These are phyloP conservation scores for Butyriboletus pseudospeciosus DNA, from an alignment of 1,284 basidiomycete genomes.

Conservation along the genomic window DNA sequence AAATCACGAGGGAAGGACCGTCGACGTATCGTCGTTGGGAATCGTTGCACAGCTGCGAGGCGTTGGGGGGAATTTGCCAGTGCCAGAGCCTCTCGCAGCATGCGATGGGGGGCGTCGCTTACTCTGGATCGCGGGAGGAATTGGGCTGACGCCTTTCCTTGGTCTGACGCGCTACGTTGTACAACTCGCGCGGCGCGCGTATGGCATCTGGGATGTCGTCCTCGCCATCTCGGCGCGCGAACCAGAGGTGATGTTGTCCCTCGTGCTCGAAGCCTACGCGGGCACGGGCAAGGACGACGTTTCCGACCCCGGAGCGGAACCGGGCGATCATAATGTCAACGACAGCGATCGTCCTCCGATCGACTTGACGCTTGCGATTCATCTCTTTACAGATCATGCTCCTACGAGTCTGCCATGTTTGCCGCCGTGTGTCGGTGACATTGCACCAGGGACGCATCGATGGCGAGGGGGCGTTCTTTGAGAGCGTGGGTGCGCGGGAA, in stretches of 20 bases:
- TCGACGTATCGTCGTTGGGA: slow-evolving; percentile 25
- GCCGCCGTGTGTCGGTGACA: slow-evolving; percentile 9
- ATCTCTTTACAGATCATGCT: slow-evolving; percentile 12
- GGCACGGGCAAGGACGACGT: not conserved
- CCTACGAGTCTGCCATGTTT: not conserved
- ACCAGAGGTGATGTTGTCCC: slow-evolving; percentile 20
- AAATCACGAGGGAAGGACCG: not conserved
- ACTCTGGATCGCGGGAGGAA: slow-evolving; percentile 26
- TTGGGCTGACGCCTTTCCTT: slow-evolving; percentile 23
- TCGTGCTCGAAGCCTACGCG: slow-evolving; percentile 20
- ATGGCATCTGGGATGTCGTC: slow-evolving; percentile 18
- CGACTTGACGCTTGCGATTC: slow-evolving; percentile 11
- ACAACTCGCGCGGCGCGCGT: slow-evolving; percentile 8
- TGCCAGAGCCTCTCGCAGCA: slow-evolving; percentile 26
- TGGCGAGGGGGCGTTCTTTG: slow-evolving; percentile 12
- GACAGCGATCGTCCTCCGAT: slow-evolving; percentile 3
- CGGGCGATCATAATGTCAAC: not conserved
- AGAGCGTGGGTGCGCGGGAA: slow-evolving; percentile 7
- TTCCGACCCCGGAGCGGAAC: not conserved
- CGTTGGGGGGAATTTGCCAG: slow-evolving; percentile 25
- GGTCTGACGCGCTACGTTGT: slow-evolving; percentile 14
- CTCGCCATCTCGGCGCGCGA: slow-evolving; percentile 24
- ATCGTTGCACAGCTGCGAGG: slow-evolving; percentile 34
- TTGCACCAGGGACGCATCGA: slow-evolving; percentile 18
- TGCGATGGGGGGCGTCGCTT: slow-evolving; percentile 22